Conservation (phyloP, 1,284 basidiomycete genomes). For the Trichosporon coremiiforme region DNA sequence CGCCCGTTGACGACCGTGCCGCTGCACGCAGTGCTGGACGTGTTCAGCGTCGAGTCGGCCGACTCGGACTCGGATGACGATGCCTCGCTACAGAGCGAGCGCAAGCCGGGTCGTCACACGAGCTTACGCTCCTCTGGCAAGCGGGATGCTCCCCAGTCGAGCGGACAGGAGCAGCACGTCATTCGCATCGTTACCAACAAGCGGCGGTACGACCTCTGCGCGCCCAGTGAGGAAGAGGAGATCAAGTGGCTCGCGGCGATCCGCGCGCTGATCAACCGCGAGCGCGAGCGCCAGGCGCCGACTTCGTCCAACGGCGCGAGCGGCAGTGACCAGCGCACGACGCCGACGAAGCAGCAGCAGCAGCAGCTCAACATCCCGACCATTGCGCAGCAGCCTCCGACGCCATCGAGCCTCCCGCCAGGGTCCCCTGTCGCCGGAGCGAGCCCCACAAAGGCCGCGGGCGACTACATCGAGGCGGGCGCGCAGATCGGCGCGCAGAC, state of each 20-base stretch:
- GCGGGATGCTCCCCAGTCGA: background rate
- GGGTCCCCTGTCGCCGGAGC: background rate
- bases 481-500: background rate
- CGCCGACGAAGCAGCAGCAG: conserved; percentile 17
- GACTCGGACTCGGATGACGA: conserved; percentile 32
- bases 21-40: conserved; percentile 83
- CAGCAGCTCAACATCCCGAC: conserved; percentile 32
- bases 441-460: background rate
- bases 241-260: conserved; percentile 97
- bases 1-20: conserved; percentile 84
- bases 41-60: conserved; percentile 64
- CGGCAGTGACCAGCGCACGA: conserved; percentile 12
- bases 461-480: conserved; percentile 12
- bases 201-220: conserved; percentile 83
- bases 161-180: conserved; percentile 60
- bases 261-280: conserved; percentile 71
- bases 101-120: background rate
- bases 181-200: conserved; percentile 98
- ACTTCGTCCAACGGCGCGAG: background rate
- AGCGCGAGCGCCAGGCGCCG: conserved; percentile 34
- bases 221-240: conserved; percentile 96
- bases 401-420: conserved; percentile 30
- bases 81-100: conserved; percentile 19
- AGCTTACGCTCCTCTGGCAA: background rate
- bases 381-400: conserved; percentile 47